Base-by-base conservation (phyloP, 2,329 filamentous ascomycete genomes). In the Myriosclerotinia curreyana region DNA sequence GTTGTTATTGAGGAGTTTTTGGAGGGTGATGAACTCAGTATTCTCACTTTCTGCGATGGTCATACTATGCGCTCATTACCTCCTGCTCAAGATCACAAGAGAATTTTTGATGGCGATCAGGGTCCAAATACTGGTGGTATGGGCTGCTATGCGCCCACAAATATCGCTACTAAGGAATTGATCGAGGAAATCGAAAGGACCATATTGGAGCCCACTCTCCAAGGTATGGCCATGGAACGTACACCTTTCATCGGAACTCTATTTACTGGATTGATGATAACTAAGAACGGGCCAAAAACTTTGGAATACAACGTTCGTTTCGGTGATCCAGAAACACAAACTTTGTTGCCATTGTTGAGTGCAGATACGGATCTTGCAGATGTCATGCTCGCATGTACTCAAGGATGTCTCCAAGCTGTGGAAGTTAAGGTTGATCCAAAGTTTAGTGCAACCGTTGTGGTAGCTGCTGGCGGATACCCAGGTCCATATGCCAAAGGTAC, bases 51-150 rank as follows among this genome's bases (percentile, higher is more conserved):
- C 78, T 91, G 88, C 73, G 95, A 99, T 74, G 95, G 95, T 60
- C 89, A 90, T 74, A 89, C 88, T 1, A 90, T 96, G 75, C 84
- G 86, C 74, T 92, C 89, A 11, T 81, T 98, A 12, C 94, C 94
- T 6, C 89, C 95, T 0, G 94, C 94, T 1, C 95, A 99, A 77
- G 95, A 98, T 76, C 95, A 99, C 81, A 98, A 99, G 83, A 86
- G 92, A 67, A 92, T 96, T 69, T 90, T 90, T 61, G 95, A 99
- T 73, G 91, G 90, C 62, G 94, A 98, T 74, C 83, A 85, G 58
- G 95, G 95, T 1, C 91, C 92, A 46, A 98, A 98, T 79, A 98
- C 95, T 2, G 95, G 94, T 66, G 95, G 95, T 49, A 98, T 98
- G 95, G 95, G 95, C 60, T 96, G 92, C 75, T 98, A 98, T 77